Base-by-base conservation (phyloP, 257 asterid species). In the Petunia axillaris region DNA sequence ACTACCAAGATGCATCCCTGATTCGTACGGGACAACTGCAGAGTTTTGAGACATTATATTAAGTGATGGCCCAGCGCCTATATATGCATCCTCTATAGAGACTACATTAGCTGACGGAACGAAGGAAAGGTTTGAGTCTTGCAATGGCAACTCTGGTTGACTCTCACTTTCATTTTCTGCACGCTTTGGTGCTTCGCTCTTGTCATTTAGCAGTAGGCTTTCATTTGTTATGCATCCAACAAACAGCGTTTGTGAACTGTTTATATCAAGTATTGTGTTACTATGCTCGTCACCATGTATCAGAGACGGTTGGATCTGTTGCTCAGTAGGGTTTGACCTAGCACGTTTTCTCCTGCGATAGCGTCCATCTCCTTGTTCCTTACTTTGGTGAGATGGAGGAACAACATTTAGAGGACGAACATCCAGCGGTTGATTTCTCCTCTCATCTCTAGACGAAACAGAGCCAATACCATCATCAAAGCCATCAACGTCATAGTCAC, bases 401-500 rank as follows among this genome's bases (percentile, higher is more conserved):
- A 80, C 50, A 75, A 16, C 79, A 52, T 78, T 79, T 37, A 13
- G 13, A 68, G 85, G 82, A 78, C 40, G 65, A 68, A 75, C 62
- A 68, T 75, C 88, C 59, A 62, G 35, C 15, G 83, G 75, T 64
- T 82, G 87, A 79, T 82, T 90, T 81, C 81, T 88, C 82, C 85
- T 64, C 75, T 78, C 87, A 82, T 83, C 89, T 82, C 75, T 88
- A 38, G 97, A 93, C 4, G 97, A 93, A 64, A 90, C 92, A 60
- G 94, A 89, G 43, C 85, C 91, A 58, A 82, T 63, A 58, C 88
- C 90, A 82, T 91, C 89, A 68, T 88, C 88, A 6, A 75, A 67
- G 0, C 89, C 91, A 82, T 89, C 91, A 36, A 93, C 95, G 81
- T 93, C 97, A 84, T 93, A 92, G 84, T 90, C 94, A 77, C 97